Evolutionary conservation across 164 flowering plant species (phyloP).

Genomic region (Protea cynaroides): DNA sequence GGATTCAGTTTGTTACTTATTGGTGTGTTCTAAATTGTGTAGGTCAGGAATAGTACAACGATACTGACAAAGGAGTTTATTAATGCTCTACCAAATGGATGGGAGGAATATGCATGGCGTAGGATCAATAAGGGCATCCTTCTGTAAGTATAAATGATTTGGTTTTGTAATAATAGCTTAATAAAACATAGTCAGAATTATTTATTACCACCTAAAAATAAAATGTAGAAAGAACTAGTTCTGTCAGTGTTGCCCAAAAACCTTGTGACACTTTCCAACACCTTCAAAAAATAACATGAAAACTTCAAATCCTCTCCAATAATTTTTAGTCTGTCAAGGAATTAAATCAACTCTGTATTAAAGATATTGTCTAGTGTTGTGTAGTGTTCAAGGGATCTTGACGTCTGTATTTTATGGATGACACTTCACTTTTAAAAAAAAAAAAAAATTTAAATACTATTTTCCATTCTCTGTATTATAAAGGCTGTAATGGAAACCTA

Average conservation of each 20-base stretch:
- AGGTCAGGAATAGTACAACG: conserved; percentile 94
- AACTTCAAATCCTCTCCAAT: not conserved
- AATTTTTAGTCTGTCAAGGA: not conserved
- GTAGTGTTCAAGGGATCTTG: not conserved
- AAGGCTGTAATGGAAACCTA: no score
- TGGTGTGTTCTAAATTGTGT: conserved; percentile 36
- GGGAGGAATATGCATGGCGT: conserved; percentile 95
- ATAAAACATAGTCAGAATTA: no score
- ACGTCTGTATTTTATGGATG: not conserved
- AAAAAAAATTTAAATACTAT: no score
- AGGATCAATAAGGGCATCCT: conserved; percentile 86
- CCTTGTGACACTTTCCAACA: not conserved
- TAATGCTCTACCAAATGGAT: conserved; percentile 92
- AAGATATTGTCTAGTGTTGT: not conserved
- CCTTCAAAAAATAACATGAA: not conserved
- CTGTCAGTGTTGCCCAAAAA: not conserved
- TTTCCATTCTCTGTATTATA: no score
- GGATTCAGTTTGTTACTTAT: conserved; percentile 39
- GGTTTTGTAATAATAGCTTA: no score
- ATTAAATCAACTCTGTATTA: no score
- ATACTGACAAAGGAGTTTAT: conserved; percentile 86
- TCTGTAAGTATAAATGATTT: conserved; percentile 50
- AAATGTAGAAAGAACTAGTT: not conserved
- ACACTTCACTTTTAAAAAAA: no score
- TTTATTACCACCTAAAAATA: no score